Evolutionary conservation across 2,329 filamentous ascomycete species (phyloP), one percentile per base, ranked within the genome.

Genomic region (Neocucurbitaria cava): DNA sequence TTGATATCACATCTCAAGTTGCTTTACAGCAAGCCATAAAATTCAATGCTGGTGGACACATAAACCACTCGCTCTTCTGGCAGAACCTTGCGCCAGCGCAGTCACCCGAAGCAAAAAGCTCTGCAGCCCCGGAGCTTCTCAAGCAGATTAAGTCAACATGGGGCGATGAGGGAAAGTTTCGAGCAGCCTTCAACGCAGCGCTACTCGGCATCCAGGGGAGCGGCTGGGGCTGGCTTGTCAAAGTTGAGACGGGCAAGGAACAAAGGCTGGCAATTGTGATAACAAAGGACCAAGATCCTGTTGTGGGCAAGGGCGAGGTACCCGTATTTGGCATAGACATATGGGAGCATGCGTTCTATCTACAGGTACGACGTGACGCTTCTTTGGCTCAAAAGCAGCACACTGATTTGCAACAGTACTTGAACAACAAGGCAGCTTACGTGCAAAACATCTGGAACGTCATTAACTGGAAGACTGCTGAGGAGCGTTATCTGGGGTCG

Each of bases 21-120:
- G 78, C 84, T 17, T 82, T 91, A n/a, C 87, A 89, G 66, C 79
- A 83, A 17, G 85, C 85, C 58, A 87, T 96, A 79, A 90, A 89
- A 69, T 96, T 96, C 84, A 91, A 96, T 75, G 92, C 89, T 44
- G 93, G 93, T 39, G 93, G 93, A 6, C 92, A 96, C 81, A 89
- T 96, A 78, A 97, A 97, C 81, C 93, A 96, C 82, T 88, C 87
- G 0, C 86, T 96, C 31, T 96, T 96, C 83, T 97, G 92, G 92
- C 87, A 90, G 78, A 93, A 92, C 76, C 83, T 96, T 17, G 77
- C 85, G 0, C 89, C 90, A 0, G 77, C 86, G 0, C 80, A 78
- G 17, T 86, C 83, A 2, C 61, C 81, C 0, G 85, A 87, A 7
- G 83, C 89, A 1, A 79, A 85, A 42, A 75, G 83, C 3, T 77